Evolutionary conservation across 176 grass and related monocot genomes (phyloP), one percentile per base, ranked within the genome.

Genomic region (Paspalum notatum): DNA sequence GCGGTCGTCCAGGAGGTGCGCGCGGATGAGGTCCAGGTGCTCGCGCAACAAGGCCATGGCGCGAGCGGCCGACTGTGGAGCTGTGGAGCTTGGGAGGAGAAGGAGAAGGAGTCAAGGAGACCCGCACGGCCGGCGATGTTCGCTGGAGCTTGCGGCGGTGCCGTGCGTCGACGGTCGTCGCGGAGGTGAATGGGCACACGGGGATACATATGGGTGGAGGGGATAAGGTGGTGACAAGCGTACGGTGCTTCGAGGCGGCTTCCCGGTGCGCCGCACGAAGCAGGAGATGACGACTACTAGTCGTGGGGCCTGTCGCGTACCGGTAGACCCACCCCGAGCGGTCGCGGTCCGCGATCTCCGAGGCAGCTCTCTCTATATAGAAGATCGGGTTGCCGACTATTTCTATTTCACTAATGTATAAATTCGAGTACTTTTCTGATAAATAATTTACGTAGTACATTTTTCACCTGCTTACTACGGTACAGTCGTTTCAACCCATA

Each of bases 1-100:
- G 47, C 9, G 7, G 57, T 90, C 82, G 38, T 84, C 88, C 21
- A 90, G 83, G 66, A 90, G 78, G 73, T 90, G 88, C 1, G 82
- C 72, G 41, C 83, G 83, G 72, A 90, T 86, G 88, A 87, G 68
- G 62, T 90, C 75, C 75, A 90, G 84, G 45, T 85, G 87, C 54
- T 80, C 77, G 47, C 41, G 39, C 25, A 85, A 39, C 64, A 72
- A 50, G 15, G 77, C 77, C 87, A 89, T 85, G 75, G 32, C 62
- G 60, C 20, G 7, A 5, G 32, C n/a, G 25, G 57, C 8, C 12
- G 7, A 26, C 17, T 45, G 24, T 64, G 10, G 44, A 21, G 25
- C 6, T 3, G 15, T 0, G 42, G 16, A 58, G 14, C 9, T 10
- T 18, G 9, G 12, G 17, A 40, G 18, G 0, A 15, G 4, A 2